Percentiles rank a stretch among this genome's conserved stretches.
These are phyloP conservation scores for Quambalaria eucalypti DNA, from an alignment of 1,284 basidiomycete genomes.

Conservation along the genomic window DNA sequence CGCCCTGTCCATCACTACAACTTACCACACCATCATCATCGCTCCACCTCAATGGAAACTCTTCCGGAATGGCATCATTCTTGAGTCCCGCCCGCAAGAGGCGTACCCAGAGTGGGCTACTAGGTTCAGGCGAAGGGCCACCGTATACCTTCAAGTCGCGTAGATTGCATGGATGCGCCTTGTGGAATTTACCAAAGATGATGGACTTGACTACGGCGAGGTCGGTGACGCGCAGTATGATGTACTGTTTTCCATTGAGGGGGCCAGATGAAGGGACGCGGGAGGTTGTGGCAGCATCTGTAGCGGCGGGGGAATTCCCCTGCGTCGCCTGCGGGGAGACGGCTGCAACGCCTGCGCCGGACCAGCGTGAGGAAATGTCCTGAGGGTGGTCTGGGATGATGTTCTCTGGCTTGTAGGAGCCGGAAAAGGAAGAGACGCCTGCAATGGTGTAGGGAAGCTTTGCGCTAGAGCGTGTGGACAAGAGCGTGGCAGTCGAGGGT, in stretches of 20 bases:
- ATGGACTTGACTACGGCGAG: constrained; percentile 32
- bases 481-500: too few species aligned
- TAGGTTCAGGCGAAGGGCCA: constrained; percentile 11
- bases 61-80: constrained; percentile 41
- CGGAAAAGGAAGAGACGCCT: constrained; percentile 36
- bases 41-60: constrained; percentile 25
- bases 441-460: constrained; percentile 9
- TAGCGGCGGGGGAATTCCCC: too few species aligned
- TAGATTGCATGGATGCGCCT: constrained; percentile 47
- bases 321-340: constrained; percentile 7
- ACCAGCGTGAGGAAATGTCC: constrained; percentile 33
- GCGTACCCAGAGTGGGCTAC: constrained; percentile 24
- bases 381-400: constrained; percentile 29
- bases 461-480: not conserved
- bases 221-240: constrained; percentile 41
- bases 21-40: constrained; percentile 16
- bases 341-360: constrained; percentile 16
- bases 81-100: constrained; percentile 38
- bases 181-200: constrained; percentile 47
- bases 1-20: not conserved
- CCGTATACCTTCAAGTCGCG: constrained; percentile 45
- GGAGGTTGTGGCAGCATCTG: too few species aligned
- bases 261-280: too few species aligned
- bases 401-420: constrained; percentile 35
- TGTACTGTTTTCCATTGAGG: constrained; percentile 41